Conservation (phyloP, 1,284 basidiomycete genomes). For the Cutaneotrichosporon spelunceum region DNA sequence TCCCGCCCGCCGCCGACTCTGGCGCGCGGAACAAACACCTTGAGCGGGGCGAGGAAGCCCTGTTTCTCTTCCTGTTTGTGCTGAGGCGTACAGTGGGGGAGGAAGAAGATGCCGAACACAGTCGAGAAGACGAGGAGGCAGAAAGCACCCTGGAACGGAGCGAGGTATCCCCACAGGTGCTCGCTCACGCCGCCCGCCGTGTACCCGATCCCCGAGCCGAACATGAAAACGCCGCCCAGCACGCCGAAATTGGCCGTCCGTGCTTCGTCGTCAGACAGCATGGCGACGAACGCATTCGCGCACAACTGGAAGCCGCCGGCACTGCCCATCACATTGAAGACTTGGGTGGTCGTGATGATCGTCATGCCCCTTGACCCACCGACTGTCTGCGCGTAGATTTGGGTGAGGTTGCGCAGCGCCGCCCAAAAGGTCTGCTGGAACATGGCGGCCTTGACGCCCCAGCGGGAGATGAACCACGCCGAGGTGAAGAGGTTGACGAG, state of each 20-base stretch:
- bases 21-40: slow-evolving; percentile 40
- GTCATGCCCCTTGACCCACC: slow-evolving; percentile 36
- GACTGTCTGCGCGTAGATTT: slow-evolving; percentile 38
- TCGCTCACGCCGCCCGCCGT: slow-evolving; percentile 40
- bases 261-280: slow-evolving; percentile 32
- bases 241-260: slow-evolving; percentile 47
- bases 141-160: slow-evolving; percentile 47
- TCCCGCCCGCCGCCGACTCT: slow-evolving; percentile 15
- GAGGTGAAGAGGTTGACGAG: slow-evolving; percentile 48
- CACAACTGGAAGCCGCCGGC: slow-evolving; percentile 46
- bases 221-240: slow-evolving; percentile 41
- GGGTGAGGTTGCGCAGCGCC: slow-evolving; percentile 40
- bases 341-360: slow-evolving; percentile 45
- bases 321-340: slow-evolving; percentile 46
- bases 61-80: slow-evolving; percentile 6
- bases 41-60: slow-evolving; percentile 42
- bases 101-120: slow-evolving; percentile 41
- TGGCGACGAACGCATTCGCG: slow-evolving; percentile 39
- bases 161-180: slow-evolving; percentile 32
- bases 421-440: slow-evolving; percentile 49
- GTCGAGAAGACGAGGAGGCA: slow-evolving; percentile 42
- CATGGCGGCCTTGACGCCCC: slow-evolving; percentile 45
- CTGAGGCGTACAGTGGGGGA: slow-evolving; percentile 46
- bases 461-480: slow-evolving; percentile 38
- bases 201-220: slow-evolving; percentile 29